Evolutionary conservation across 2,329 filamentous ascomycete species (phyloP), one percentile per base, ranked within the genome.

Genomic region (Epichloe elymi): DNA sequence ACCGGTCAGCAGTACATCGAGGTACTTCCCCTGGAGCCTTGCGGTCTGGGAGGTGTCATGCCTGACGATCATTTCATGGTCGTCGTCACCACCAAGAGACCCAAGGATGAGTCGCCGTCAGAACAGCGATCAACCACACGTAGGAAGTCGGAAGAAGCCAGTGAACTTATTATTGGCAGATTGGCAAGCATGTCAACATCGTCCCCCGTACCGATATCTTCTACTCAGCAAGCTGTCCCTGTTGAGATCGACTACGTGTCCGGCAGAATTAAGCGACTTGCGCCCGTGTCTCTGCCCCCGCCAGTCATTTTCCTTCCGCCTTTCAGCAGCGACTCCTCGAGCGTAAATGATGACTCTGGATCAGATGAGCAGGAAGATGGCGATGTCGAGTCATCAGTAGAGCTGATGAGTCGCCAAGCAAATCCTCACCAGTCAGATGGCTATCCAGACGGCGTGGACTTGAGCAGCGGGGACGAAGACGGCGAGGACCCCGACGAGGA

Each of bases 31-130:
- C 61, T 85, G 3, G 75, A 80, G 53, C 75, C 77, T 0, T 80
- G 73, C 44, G 81, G 81, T 1, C 61, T 84, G 0, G 79, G 76
- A 5, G 78, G 78, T 14, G 74, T 81, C 0, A 65, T 73, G 26
- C 80, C 80, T 0, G 79, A 82, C n/a, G 81, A 84, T 55, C 80
- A 83, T 55, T 83, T 84, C 53, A 69, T 74, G 40, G 66, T 83
- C 0, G 67, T 74, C 2, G 78, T 82, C 2, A 70, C 69, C 2
- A 80, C 77, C 0, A 70, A 65, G 40, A 68, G 75, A 15, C 63
- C 69, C 0, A 55, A 58, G 12, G 60, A 66, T 26, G 12, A 15
- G 7, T 3, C 14, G 6, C 20, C 12, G 19, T n/a, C 36, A 19
- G 2, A 30, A 30, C 23, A 33, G 26, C n/a, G 8, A 23, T 26